Evolutionary conservation across 2,329 filamentous ascomycete species (phyloP), one percentile per base, ranked within the genome.

Genomic region (Aspergillus luchuensis): DNA sequence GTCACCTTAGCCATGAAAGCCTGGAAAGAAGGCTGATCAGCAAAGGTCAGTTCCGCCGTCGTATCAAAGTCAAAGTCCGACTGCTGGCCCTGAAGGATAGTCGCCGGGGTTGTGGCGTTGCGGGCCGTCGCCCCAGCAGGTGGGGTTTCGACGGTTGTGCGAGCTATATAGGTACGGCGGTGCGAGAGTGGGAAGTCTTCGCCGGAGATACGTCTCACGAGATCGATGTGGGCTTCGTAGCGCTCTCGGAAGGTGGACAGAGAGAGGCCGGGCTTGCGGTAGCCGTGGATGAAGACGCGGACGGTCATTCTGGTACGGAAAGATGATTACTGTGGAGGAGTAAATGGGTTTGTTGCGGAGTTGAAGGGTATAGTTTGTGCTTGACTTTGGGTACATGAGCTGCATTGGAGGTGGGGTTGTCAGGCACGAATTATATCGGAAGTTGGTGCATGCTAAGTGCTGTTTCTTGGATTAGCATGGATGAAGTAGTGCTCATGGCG

Each of bases 261-360:
- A 8, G 67, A 65, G 21, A 69, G 48, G 15, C 66, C 64, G 8
- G 60, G 65, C 36, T 69, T 69, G 59, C 69, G 56, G 56, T 68
- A 41, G 21, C 59, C 51, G 51, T 23, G 30, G 15, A 54, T 41
- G 51, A 54, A 28, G 51, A 54, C 33, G 33, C 36, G 33, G 36
- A 54, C 36, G 15, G 51, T n/a, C 51, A 54, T 54, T n/a, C 2
- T 30, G 10, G 8, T 11, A 30, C 8, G 28, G 10, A 3, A 4
- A 15, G 11, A 50, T 7, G 11, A 2, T 33, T 50, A 11, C 11
- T 13, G 15, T 11, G 33, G 11, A 36, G 33, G 11, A 36, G 33
- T 2, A 23, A 23, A 7, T 28, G 28, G 41, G 19, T 2, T 23
- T 45, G 19, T 1, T 13, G 7, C 5, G 13, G 41, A 8, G 17